Percentiles rank a stretch among this genome's conserved stretches.
Evolutionary conservation across 2,329 filamentous ascomycete species (phyloP).

Genomic region (Fusarium sp.): DNA sequence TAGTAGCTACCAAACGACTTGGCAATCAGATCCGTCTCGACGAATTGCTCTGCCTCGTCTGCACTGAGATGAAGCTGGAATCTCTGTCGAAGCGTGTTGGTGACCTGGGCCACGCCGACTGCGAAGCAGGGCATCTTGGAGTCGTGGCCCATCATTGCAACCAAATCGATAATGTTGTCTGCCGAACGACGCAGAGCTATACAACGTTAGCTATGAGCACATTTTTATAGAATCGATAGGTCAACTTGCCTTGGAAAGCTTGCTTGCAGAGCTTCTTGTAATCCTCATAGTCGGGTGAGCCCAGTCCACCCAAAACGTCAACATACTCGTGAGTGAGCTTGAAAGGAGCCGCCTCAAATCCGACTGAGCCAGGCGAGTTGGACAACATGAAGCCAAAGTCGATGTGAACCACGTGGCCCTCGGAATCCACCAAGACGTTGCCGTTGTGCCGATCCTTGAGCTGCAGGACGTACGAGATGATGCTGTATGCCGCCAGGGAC

Average conservation of each 20-base stretch:
- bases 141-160: constrained; percentile 85
- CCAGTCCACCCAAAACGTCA: constrained; percentile 81
- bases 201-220: constrained; percentile 11
- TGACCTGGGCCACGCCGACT: constrained; percentile 78
- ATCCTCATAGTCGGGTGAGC: constrained; percentile 76
- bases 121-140: constrained; percentile 89
- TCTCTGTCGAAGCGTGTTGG: constrained; percentile 75
- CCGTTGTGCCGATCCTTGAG: constrained; percentile 90
- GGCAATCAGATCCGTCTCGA: constrained; percentile 81
- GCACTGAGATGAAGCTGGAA: constrained; percentile 87
- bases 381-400: constrained; percentile 93
- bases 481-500: constrained; percentile 86
- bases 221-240: not conserved
- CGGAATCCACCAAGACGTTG: constrained; percentile 86
- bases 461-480: constrained; percentile 86
- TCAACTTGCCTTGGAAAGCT: constrained; percentile 78
- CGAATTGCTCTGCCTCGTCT: constrained; percentile 84
- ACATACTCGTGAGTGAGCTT: constrained; percentile 90
- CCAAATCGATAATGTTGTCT: constrained; percentile 83
- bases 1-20: constrained; percentile 91
- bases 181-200: constrained; percentile 80
- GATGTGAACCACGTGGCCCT: constrained; percentile 89
- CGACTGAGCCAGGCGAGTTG: constrained; percentile 85
- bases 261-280: constrained; percentile 86
- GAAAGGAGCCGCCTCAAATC: constrained; percentile 88